phyloP scores from a whole-genome alignment of 352 stramenopile species.

The Phytophthora melonis region DNA sequence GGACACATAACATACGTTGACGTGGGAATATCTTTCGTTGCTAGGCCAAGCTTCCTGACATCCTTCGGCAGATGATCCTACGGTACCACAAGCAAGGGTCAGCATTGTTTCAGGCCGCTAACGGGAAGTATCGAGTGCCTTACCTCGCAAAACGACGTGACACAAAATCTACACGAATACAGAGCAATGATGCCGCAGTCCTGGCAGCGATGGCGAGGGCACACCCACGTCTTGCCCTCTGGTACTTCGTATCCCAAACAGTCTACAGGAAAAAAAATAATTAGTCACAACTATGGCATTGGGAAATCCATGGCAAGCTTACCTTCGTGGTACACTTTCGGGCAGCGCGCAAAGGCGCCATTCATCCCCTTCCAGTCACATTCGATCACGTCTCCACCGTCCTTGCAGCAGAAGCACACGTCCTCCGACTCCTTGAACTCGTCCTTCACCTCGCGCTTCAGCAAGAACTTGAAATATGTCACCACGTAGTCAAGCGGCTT shows the following conservation, averaged over 20 bases:
- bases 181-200: slow-evolving; percentile 66
- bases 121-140: background rate
- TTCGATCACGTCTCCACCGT: slow-evolving; percentile 82
- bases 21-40: slow-evolving; percentile 58
- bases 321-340: slow-evolving; percentile 88
- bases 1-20: slow-evolving; percentile 72
- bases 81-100: too few species aligned
- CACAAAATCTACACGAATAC: slow-evolving; percentile 75
- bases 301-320: background rate
- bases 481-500: slow-evolving; percentile 67
- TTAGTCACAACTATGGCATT: slow-evolving; percentile 6
- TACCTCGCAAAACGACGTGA: slow-evolving; percentile 78
- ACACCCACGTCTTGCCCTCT: slow-evolving; percentile 69
- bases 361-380: slow-evolving; percentile 76
- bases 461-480: slow-evolving; percentile 78
- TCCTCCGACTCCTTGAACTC: slow-evolving; percentile 72
- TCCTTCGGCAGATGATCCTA: slow-evolving; percentile 62
- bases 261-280: slow-evolving; percentile 42
- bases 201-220: slow-evolving; percentile 74
- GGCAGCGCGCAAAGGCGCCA: slow-evolving; percentile 52
- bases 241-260: slow-evolving; percentile 72
- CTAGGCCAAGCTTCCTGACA: slow-evolving; percentile 51
- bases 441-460: slow-evolving; percentile 47
- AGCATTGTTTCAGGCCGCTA: background rate
- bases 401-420: slow-evolving; percentile 87